Conservation (phyloP, 331 rosid species). For the Malus hybrid region DNA sequence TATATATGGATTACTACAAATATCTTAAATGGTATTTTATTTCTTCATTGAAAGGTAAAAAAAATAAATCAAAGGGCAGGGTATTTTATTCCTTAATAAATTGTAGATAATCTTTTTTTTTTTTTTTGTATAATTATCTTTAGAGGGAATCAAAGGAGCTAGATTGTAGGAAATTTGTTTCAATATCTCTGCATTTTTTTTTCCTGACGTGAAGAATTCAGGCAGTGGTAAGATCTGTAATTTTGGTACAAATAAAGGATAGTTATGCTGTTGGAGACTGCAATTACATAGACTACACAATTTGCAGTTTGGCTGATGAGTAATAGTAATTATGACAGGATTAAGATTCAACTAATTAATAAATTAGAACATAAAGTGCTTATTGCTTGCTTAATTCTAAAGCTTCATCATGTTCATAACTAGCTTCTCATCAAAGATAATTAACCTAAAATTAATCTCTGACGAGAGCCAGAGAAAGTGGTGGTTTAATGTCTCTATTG, state of each 20-base stretch:
- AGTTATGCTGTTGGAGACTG: not conserved
- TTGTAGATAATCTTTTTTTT: too few relatives aligned
- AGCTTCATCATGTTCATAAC: slow-evolving; percentile 28
- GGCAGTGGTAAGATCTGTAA: not conserved
- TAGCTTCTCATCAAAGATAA: slow-evolving; percentile 52
- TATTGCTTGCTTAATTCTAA: slow-evolving; percentile 35
- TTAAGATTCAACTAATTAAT: slow-evolving; percentile 8
- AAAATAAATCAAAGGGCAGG: too few relatives aligned
- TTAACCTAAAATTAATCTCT: slow-evolving; percentile 9
- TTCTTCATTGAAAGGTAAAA: too few relatives aligned
- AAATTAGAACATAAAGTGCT: slow-evolving; percentile 29
- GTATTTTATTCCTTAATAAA: too few relatives aligned
- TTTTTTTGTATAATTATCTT: too few relatives aligned
- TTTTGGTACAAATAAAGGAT: too few relatives aligned
- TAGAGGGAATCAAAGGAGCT: too few relatives aligned
- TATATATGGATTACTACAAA: too few relatives aligned
- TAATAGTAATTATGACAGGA: slow-evolving; percentile 27
- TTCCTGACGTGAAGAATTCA: too few relatives aligned
- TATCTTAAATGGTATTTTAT: too few relatives aligned
- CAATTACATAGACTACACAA: not conserved
- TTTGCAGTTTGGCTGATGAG: slow-evolving; percentile 18
- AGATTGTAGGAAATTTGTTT: too few relatives aligned
- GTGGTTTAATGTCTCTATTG: slow-evolving; percentile 29
- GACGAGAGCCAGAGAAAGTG: slow-evolving; percentile 18
- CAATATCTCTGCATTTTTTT: too few relatives aligned